Conservation (phyloP, 1,284 basidiomycete species). For the Microbotryum silenes-acaulis region DNA sequence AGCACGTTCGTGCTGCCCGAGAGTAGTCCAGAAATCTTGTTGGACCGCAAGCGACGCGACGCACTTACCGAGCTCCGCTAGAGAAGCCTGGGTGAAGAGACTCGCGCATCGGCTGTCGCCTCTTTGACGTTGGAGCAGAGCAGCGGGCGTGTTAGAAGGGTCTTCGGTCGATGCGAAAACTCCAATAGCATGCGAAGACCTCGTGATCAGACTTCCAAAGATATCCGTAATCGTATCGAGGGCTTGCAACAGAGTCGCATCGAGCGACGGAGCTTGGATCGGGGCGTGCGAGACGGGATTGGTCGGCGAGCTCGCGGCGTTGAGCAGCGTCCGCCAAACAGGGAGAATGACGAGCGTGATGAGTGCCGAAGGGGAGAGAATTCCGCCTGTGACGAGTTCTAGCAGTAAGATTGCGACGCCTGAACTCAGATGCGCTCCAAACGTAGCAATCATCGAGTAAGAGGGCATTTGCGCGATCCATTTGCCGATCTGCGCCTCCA, state of each 20-base stretch:
- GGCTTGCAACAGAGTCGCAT: not conserved
- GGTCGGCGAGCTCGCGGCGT: not conserved
- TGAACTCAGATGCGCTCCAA: not conserved
- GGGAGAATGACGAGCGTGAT: conserved; percentile 16
- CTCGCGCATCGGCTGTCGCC: conserved; percentile 3
- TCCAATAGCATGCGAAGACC: not conserved
- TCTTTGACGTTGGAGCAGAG: conserved; percentile 15
- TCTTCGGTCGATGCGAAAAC: not conserved
- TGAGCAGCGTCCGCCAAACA: conserved; percentile 5
- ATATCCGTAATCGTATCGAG: conserved; percentile 6
- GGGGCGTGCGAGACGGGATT: not conserved
- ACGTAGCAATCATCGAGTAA: not conserved
- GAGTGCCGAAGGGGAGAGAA: conserved; percentile 1
- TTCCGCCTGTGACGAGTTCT: conserved; percentile 17
- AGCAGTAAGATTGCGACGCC: conserved; percentile 1
- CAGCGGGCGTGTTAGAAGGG: not conserved
- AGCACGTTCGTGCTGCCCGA: not conserved
- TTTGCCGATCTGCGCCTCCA: conserved; percentile 7
- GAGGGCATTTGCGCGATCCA: conserved; percentile 11
- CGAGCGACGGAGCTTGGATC: not conserved
- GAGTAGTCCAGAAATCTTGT: conserved; percentile 13
- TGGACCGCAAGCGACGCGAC: conserved; percentile 23
- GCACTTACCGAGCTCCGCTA: conserved; percentile 8
- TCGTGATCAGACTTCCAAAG: conserved; percentile 5
- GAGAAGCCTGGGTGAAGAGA: conserved; percentile 5